Percentiles rank a stretch among this genome's conserved stretches.
These are phyloP conservation scores for Rossbeevera mucosa DNA, from an alignment of 768 basidiomycete genomes.

Conservation along the genomic window DNA sequence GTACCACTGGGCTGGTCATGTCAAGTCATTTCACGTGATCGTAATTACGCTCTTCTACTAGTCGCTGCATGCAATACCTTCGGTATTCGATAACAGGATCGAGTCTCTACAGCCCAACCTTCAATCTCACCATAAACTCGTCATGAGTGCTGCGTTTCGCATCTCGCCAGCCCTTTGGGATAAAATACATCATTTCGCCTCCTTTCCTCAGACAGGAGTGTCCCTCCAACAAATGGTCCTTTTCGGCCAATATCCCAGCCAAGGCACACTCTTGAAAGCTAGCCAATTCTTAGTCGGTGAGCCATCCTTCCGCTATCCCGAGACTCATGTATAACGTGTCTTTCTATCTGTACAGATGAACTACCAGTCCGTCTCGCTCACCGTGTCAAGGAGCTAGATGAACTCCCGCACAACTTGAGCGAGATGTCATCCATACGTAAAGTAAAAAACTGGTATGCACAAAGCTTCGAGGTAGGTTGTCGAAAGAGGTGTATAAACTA, in stretches of 20 bases:
- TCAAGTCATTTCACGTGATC: not conserved
- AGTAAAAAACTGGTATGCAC: slow-evolving; percentile 98
- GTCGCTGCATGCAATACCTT: slow-evolving; percentile 7
- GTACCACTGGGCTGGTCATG: too few relatives aligned
- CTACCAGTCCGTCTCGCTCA: slow-evolving; percentile 93
- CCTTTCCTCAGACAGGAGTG: slow-evolving; percentile 91
- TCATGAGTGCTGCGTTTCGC: slow-evolving; percentile 50
- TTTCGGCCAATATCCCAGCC: slow-evolving; percentile 93
- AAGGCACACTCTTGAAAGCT: slow-evolving; percentile 90
- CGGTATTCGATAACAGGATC: not conserved
- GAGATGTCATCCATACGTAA: slow-evolving; percentile 90
- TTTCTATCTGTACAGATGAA: slow-evolving; percentile 55
- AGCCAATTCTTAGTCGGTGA: slow-evolving; percentile 82
- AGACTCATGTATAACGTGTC: not conserved
- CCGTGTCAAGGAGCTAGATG: slow-evolving; percentile 92
- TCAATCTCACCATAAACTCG: not conserved
- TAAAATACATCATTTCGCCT: slow-evolving; percentile 85
- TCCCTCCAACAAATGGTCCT: slow-evolving; percentile 97
- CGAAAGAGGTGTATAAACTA: not conserved
- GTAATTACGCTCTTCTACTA: not conserved
- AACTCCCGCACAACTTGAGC: slow-evolving; percentile 86
- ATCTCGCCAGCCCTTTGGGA: slow-evolving; percentile 83
- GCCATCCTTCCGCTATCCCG: slow-evolving; percentile 11
- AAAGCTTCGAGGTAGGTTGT: slow-evolving; percentile 85
- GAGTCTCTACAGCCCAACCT: not conserved